phyloP scores from a whole-genome alignment of 495 filamentous ascomycete genomes.

The Xylaria grammica region DNA sequence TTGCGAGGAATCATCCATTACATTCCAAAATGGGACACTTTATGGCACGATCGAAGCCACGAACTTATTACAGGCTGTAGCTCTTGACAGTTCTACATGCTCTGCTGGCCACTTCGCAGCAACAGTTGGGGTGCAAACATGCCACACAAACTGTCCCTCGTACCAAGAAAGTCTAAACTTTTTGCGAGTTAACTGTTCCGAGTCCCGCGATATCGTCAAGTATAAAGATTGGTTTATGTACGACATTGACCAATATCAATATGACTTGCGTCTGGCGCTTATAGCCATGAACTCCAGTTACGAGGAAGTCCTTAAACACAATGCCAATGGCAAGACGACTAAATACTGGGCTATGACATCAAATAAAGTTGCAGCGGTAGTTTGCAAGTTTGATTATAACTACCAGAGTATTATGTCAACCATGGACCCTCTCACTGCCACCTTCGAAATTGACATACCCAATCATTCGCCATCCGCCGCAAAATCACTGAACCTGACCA shows the following conservation, averaged over 20 bases:
- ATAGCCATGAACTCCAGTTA: background rate
- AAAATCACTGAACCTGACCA: too few species aligned
- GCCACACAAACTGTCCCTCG: too few species aligned
- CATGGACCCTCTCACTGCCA: background rate
- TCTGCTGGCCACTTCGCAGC: background rate
- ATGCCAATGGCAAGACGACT: too few species aligned
- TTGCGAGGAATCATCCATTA: background rate
- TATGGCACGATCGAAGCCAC: too few species aligned
- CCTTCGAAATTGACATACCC: background rate
- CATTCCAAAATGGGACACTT: background rate
- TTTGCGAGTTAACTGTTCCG: background rate
- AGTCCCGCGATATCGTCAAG: too few species aligned
- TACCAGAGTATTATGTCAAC: background rate
- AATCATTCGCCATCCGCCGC: background rate
- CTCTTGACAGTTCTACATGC: background rate
- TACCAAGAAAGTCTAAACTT: too few species aligned
- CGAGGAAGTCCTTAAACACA: too few species aligned
- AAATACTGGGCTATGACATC: background rate
- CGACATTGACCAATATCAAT: background rate
- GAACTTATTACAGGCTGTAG: background rate
- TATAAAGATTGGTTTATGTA: background rate
- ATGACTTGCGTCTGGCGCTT: background rate
- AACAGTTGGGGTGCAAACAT: too few species aligned
- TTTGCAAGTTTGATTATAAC: slow-evolving; percentile 1
- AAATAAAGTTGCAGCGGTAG: background rate